Evolutionary conservation across 2,329 filamentous ascomycete species (phyloP), one percentile per base, ranked within the genome.

Genomic region (Balansia obtecta): DNA sequence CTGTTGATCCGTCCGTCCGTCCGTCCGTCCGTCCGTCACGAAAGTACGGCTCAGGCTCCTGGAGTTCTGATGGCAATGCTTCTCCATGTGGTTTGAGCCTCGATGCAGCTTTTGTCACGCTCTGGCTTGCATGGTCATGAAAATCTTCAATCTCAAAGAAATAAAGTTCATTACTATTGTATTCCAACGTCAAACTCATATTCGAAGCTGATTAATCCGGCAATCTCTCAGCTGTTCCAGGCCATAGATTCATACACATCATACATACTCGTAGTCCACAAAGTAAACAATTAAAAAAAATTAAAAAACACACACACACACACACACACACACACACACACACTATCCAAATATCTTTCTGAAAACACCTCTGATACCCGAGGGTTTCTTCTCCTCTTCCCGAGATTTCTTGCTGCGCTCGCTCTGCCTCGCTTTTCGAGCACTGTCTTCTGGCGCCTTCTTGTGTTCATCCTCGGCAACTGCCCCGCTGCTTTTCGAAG

Each of bases 281-380:
- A 45, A 40, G 33, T 49, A 40, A 49, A 46, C 27, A 27, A 20
- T 30, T 43, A 12, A 18, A 18, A 10, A 41, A 48, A 42, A 16
- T n/a, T n/a, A n/a, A n/a, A n/a, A n/a, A n/a, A n/a, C n/a, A n/a
- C n/a, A n/a, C n/a, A n/a, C n/a, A n/a, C n/a, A n/a, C n/a, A n/a
- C n/a, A n/a, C n/a, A n/a, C n/a, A n/a, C n/a, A n/a, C n/a, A n/a
- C n/a, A n/a, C n/a, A n/a, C n/a, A n/a, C n/a, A n/a, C 32, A 45
- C 18, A 43, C 37, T 41, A 34, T 33, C 45, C 58, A 50, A 71
- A 69, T 10, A 70, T 33, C 53, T 61, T 66, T 60, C 66, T 70
- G 38, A 70, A 61, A n/a, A 62, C 56, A 9, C 60, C 64, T 52
- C 63, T 64, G 49, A 71, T 50, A 1, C 66, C 66, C 8, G 58